phyloP scores from a whole-genome alignment of 768 basidiomycete genomes.

The Lactarius hatsudake region DNA sequence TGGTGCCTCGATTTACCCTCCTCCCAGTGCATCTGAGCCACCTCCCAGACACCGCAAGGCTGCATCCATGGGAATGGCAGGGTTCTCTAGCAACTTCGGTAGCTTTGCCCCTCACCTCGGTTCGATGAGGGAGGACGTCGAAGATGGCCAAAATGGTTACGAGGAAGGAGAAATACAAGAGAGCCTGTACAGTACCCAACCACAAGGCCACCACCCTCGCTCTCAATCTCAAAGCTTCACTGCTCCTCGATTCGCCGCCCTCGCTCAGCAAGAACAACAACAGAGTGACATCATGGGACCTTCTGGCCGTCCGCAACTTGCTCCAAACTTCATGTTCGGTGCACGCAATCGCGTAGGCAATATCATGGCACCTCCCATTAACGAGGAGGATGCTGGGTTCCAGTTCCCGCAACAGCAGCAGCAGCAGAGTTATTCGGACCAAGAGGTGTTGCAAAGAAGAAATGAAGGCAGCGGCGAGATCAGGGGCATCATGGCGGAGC shows the following conservation, averaged over 20 bases:
- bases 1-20: slow-evolving; percentile 55
- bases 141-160: slow-evolving; percentile 51
- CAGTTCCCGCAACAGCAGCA: slow-evolving; percentile 74
- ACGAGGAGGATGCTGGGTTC: slow-evolving; percentile 77
- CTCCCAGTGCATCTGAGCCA: slow-evolving; percentile 43
- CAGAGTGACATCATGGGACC: slow-evolving; percentile 55
- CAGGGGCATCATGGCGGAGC: slow-evolving; percentile 91
- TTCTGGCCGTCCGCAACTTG: slow-evolving; percentile 82
- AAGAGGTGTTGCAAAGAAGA: slow-evolving; percentile 49
- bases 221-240: slow-evolving; percentile 82
- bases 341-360: slow-evolving; percentile 44
- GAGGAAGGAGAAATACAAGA: slow-evolving; percentile 84
- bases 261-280: slow-evolving; percentile 62
- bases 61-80: slow-evolving; percentile 61
- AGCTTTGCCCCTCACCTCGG: slow-evolving; percentile 78
- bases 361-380: slow-evolving; percentile 69
- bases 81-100: slow-evolving; percentile 58
- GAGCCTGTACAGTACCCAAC: slow-evolving; percentile 43
- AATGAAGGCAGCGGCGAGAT: slow-evolving; percentile 68
- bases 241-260: slow-evolving; percentile 84
- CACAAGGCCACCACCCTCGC: slow-evolving; percentile 58
- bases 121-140: slow-evolving; percentile 79
- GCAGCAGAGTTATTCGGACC: slow-evolving; percentile 26
- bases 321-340: slow-evolving; percentile 91
- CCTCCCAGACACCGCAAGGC: slow-evolving; percentile 77